Conservation (phyloP, 371 early-diverging fungal genomes). For the Saksenaea oblongispora region DNA sequence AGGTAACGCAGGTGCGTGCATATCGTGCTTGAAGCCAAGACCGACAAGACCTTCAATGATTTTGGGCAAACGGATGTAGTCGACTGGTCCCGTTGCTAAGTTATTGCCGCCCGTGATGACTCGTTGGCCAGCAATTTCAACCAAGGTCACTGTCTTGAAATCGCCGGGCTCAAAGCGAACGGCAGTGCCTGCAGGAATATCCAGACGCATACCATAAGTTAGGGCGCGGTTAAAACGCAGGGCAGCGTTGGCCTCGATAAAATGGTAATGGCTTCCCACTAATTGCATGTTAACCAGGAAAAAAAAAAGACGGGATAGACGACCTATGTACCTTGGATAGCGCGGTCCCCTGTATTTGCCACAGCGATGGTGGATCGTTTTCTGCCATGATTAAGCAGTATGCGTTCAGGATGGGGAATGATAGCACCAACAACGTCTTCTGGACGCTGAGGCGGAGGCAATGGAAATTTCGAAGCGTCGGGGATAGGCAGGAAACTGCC, state of each 20-base stretch:
- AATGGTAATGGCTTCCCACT: slow-evolving; percentile 94
- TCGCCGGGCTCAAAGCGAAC: slow-evolving; percentile 81
- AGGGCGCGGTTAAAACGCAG: slow-evolving; percentile 70
- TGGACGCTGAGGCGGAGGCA: slow-evolving; percentile 38
- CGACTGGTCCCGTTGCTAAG: slow-evolving; percentile 75
- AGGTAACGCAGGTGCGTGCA: slow-evolving; percentile 42
- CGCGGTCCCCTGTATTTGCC: slow-evolving; percentile 89
- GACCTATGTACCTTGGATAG: slow-evolving; percentile 80
- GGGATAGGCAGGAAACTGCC: slow-evolving; percentile 88
- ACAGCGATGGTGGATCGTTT: slow-evolving; percentile 68
- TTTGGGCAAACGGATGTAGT: slow-evolving; percentile 40
- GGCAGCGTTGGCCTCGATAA: slow-evolving; percentile 83
- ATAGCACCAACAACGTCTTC: slow-evolving; percentile 67
- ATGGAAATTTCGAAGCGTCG: slow-evolving; percentile 53
- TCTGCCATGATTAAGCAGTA: slow-evolving; percentile 74
- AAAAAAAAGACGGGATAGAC: too few species aligned
- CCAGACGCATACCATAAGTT: slow-evolving; percentile 80
- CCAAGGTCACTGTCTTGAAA: slow-evolving; percentile 74
- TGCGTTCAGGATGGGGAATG: slow-evolving; percentile 57
- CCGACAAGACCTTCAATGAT: slow-evolving; percentile 46
- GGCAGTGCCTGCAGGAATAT: slow-evolving; percentile 80
- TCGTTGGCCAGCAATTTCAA: slow-evolving; percentile 80
- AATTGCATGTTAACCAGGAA: slow-evolving; percentile 4
- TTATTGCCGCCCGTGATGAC: slow-evolving; percentile 84
- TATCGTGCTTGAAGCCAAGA: slow-evolving; percentile 63